These are phyloP conservation scores for Trifolium subterraneum DNA, from an alignment of 306 rosid species.

Conservation along the genomic window DNA sequence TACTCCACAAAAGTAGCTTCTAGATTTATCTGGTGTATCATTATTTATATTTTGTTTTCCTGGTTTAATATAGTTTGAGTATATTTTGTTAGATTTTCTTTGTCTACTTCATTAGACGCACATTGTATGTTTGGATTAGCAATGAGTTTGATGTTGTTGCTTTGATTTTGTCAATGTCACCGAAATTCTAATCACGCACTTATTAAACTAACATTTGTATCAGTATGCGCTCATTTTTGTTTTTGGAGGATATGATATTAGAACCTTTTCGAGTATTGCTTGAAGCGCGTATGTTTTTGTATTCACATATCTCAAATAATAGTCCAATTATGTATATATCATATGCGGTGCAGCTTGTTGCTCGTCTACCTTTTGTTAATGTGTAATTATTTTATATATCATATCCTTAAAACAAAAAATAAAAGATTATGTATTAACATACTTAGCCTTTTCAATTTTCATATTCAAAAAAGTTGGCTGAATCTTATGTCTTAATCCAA, in stretches of 20 bases:
- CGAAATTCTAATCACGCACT: background rate
- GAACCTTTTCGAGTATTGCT: background rate
- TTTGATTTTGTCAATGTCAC: background rate
- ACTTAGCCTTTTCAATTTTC: too few species aligned
- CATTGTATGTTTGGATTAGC: background rate
- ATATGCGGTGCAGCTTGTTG: too few species aligned
- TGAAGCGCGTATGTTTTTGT: background rate
- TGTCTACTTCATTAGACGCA: slow-evolving; percentile 4
- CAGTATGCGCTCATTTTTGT: background rate
- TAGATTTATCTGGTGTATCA: slow-evolving; percentile 38
- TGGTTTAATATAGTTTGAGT: slow-evolving; percentile 42
- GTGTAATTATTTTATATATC: too few species aligned
- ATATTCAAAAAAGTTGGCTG: too few species aligned
- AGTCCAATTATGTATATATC: too few species aligned
- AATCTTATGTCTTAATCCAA: slow-evolving; percentile 34
- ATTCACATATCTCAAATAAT: background rate
- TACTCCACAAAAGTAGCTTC: slow-evolving; percentile 27
- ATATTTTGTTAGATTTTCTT: background rate
- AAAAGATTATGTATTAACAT: too few species aligned
- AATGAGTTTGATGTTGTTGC: background rate
- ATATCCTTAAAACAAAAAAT: too few species aligned
- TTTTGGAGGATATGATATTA: background rate
- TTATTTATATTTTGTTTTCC: slow-evolving; percentile 20
- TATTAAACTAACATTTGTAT: too few species aligned
- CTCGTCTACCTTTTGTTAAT: too few species aligned